These are phyloP conservation scores for Tetrahymena elliotti DNA, from an alignment of 73 alveolate species.

Conservation along the genomic window DNA sequence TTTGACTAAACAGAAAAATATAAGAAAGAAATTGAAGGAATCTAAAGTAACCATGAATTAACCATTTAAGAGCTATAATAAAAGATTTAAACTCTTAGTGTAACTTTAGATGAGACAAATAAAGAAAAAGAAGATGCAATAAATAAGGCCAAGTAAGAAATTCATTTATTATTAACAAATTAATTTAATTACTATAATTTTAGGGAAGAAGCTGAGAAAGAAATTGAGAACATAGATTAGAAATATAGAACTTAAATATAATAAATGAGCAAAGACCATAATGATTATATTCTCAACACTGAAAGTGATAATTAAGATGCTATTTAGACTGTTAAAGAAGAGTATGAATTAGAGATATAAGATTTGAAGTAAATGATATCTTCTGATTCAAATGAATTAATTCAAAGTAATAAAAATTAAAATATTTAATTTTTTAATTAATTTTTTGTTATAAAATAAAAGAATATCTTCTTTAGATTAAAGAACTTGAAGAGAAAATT, in stretches of 20 bases:
- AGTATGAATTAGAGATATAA: neutral
- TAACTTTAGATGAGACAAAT: neutral
- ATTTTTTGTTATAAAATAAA: neutral
- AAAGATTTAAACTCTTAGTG: neutral
- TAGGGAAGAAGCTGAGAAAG: neutral
- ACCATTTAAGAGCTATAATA: neutral
- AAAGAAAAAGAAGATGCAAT: neutral
- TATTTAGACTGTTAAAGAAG: neutral
- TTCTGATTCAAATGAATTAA: neutral
- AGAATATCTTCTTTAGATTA: neutral
- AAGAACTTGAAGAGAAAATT: neutral
- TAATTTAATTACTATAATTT: neutral
- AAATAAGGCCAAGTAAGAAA: neutral
- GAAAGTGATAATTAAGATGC: neutral
- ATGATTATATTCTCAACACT: neutral
- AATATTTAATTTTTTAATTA: neutral
- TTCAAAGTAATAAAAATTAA: neutral
- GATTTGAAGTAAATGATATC: neutral
- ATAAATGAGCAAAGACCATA: neutral
- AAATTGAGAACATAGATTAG: neutral
- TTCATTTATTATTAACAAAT: neutral
- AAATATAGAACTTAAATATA: neutral
- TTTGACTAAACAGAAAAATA: neutral
- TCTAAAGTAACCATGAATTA: neutral
- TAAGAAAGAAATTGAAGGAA: neutral